phyloP scores from a whole-genome alignment of 352 stramenopile species.

The Sclerospora graminicola region DNA sequence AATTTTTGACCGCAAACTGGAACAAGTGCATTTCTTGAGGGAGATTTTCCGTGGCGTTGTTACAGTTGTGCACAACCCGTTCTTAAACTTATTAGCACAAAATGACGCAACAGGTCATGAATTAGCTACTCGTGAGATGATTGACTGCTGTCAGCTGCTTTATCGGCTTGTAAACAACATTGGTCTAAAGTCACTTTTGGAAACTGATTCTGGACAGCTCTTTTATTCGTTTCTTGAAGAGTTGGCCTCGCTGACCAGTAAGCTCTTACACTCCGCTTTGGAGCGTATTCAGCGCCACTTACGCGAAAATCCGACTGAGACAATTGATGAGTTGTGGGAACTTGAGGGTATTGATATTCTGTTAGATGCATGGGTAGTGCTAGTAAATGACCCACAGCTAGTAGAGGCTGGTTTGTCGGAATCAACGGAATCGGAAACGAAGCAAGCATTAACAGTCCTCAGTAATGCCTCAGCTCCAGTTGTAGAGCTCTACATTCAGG shows the following conservation, averaged over 20 bases:
- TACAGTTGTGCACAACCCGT: conserved; percentile 53
- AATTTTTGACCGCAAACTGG: conserved; percentile 50
- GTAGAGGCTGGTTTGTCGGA: conserved; percentile 21
- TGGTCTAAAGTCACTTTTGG: conserved; percentile 38
- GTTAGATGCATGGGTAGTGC: conserved; percentile 69
- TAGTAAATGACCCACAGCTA: conserved; percentile 49
- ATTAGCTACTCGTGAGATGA: conserved; percentile 68
- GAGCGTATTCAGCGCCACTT: conserved; percentile 54
- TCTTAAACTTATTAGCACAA: conserved; percentile 58
- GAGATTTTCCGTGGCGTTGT: conserved; percentile 65
- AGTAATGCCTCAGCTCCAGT: conserved; percentile 52
- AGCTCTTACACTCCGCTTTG: conserved; percentile 54
- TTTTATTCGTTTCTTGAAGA: conserved; percentile 60
- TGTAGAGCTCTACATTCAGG: conserved; percentile 65
- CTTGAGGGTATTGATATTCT: conserved; percentile 72
- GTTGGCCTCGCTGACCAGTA: conserved; percentile 55
- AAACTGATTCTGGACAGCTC: conserved; percentile 28
- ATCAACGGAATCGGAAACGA: conserved; percentile 17
- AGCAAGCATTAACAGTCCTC: conserved; percentile 30
- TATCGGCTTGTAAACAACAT: conserved; percentile 75
- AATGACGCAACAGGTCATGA: conserved; percentile 55
- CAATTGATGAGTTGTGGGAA: conserved; percentile 73
- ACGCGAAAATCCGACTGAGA: conserved; percentile 26
- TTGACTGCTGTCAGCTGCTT: conserved; percentile 74
- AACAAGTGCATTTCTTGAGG: conserved; percentile 53